Conservation (phyloP, 148 eudicot genomes). For the Nyssa sinensis region DNA sequence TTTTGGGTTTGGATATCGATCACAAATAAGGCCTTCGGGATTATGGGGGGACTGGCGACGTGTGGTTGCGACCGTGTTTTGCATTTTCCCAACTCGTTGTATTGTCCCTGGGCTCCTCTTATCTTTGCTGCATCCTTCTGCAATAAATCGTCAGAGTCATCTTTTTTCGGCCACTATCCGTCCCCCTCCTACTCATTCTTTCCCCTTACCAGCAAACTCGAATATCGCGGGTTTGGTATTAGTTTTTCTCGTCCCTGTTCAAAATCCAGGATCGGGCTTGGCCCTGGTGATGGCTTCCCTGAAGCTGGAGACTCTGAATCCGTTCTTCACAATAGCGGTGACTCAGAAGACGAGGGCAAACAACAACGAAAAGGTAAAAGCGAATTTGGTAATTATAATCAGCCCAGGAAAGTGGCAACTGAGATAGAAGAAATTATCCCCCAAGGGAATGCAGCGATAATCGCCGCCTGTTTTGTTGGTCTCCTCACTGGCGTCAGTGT, state of each 20-base stretch:
- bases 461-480: slow-evolving; percentile 74
- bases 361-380: background rate
- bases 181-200: background rate
- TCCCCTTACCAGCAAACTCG: background rate
- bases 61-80: slow-evolving; percentile 10
- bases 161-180: background rate
- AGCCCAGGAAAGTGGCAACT: slow-evolving; percentile 10
- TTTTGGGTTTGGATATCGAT: too few species aligned
- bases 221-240: background rate
- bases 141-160: background rate
- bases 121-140: background rate
- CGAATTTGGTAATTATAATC: background rate
- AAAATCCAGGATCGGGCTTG: background rate
- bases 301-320: background rate
- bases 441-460: slow-evolving; percentile 47
- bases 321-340: background rate
- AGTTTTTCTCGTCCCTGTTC: background rate
- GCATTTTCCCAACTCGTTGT: slow-evolving; percentile 5
- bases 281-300: background rate
- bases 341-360: background rate
- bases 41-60: background rate
- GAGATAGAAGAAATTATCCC: slow-evolving; percentile 23
- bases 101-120: background rate
- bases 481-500: slow-evolving; percentile 73
- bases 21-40: too few species aligned